Base-by-base conservation (phyloP, 2,329 filamentous ascomycete species). In the Sarocladium oryzae region DNA sequence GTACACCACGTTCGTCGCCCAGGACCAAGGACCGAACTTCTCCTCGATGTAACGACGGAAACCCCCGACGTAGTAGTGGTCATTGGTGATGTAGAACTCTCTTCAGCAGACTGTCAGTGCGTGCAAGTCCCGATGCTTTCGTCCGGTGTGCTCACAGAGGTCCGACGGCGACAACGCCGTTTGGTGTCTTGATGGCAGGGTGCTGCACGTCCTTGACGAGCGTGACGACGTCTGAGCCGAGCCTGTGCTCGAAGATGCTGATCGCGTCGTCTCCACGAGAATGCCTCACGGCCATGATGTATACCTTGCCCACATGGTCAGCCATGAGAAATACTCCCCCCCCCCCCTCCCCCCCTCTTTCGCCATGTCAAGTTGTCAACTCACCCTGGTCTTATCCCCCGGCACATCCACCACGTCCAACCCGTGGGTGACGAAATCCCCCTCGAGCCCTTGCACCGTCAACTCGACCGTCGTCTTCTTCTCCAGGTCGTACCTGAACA, bases 281-380 rank as follows among this genome's bases (percentile, higher is more conserved):
- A 33, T 48, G 43, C 28, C 43, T 30, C 43, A 48, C 43, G n/a
- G 43, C 43, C 43, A 48, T 33, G 43, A 48, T 30, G 33, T 48
- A 23, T 10, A 48, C 28, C 43, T 48, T 10, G 33, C 28, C 43
- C 33, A 16, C 11, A 28, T 10, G 11, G n/a, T 13, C 4, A 13
- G 26, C n/a, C n/a, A n/a, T n/a, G n/a, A n/a, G n/a, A n/a, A n/a
- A n/a, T n/a, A n/a, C n/a, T n/a, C n/a, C n/a, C n/a, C n/a, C n/a
- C n/a, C n/a, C n/a, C n/a, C n/a, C n/a, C n/a, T n/a, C n/a, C n/a
- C n/a, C n/a, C n/a, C n/a, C n/a, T n/a, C n/a, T n/a, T n/a, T n/a
- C n/a, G n/a, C n/a, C n/a, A n/a, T n/a, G n/a, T n/a, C n/a, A n/a
- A n/a, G 11, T 9, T 7, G 3, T 13, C n/a, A 20, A 48, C 43